Conservation (phyloP, 2,329 filamentous ascomycete species). For the Didymella pomorum region DNA sequence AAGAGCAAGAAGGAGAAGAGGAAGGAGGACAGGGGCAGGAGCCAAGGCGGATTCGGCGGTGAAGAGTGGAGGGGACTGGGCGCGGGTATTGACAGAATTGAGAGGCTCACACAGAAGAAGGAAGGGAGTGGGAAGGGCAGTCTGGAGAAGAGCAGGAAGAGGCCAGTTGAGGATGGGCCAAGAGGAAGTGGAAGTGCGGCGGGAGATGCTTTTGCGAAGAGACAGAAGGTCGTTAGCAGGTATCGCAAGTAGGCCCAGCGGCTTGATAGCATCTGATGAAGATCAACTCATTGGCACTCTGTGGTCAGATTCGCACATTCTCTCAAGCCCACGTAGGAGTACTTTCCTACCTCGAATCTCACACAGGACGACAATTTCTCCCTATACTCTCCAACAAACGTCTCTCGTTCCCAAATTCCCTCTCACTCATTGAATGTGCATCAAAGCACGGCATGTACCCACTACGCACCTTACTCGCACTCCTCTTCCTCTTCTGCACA, state of each 20-base stretch:
- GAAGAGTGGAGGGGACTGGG: constrained; percentile 92
- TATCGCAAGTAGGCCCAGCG: constrained; percentile 32
- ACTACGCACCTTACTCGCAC: too few species aligned
- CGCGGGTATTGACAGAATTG: constrained; percentile 86
- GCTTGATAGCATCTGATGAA: not conserved
- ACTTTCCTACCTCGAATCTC: not conserved
- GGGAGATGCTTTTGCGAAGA: constrained; percentile 73
- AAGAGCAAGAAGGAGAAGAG: constrained; percentile 86
- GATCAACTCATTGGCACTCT: not conserved
- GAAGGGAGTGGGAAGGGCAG: constrained; percentile 57
- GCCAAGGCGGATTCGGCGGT: constrained; percentile 74
- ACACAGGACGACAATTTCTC: not conserved
- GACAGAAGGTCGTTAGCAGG: constrained; percentile 47
- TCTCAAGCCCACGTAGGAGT: not conserved
- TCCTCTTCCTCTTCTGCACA: constrained; percentile 6
- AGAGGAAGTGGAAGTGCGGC: constrained; percentile 71
- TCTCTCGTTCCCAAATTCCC: too few species aligned
- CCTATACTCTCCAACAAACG: not conserved
- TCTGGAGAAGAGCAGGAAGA: constrained; percentile 87
- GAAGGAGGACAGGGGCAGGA: constrained; percentile 62
- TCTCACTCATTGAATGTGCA: too few species aligned
- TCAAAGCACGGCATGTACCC: too few species aligned
- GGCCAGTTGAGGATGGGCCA: constrained; percentile 75
- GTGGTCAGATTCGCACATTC: not conserved
- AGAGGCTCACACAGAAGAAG: constrained; percentile 78